These are phyloP conservation scores for Russula compacta DNA, from an alignment of 768 basidiomycete genomes.

Conservation along the genomic window DNA sequence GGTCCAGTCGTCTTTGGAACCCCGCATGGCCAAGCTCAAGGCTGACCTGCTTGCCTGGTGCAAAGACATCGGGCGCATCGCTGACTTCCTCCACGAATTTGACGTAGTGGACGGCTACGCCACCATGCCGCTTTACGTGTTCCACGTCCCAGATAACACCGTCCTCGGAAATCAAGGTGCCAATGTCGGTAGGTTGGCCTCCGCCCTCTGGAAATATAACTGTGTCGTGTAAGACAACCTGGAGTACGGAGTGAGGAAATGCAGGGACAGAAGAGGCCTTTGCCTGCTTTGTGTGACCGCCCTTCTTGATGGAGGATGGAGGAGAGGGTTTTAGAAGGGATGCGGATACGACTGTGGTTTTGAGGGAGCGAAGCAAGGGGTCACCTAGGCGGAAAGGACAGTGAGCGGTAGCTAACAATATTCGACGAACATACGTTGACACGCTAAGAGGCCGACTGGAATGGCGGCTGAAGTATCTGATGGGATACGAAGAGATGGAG, in stretches of 20 bases:
- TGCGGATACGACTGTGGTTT: constrained; percentile 47
- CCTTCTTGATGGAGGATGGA: constrained; percentile 33
- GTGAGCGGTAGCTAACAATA: neutral
- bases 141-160: constrained; percentile 48
- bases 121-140: constrained; percentile 59
- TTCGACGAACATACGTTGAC: constrained; percentile 48
- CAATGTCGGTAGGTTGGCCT: constrained; percentile 73
- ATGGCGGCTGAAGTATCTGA: constrained; percentile 40
- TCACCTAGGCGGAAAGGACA: constrained; percentile 39
- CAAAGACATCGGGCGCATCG: constrained; percentile 38
- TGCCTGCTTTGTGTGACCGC: constrained; percentile 38
- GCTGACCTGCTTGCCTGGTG: constrained; percentile 41
- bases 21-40: constrained; percentile 51
- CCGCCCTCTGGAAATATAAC: constrained; percentile 78
- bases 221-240: constrained; percentile 66
- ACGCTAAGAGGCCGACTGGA: constrained; percentile 70
- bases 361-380: constrained; percentile 52
- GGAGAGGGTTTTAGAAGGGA: constrained; percentile 38
- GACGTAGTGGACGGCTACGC: constrained; percentile 69
- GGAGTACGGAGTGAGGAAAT: constrained; percentile 43
- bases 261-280: constrained; percentile 45
- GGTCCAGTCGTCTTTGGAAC: constrained; percentile 60
- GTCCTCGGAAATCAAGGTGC: constrained; percentile 39
- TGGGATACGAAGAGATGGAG: constrained; percentile 47
- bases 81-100: constrained; percentile 34